Evolutionary conservation across 345 rosid genomes (phyloP).

Genomic region (Erodium maritimum): DNA sequence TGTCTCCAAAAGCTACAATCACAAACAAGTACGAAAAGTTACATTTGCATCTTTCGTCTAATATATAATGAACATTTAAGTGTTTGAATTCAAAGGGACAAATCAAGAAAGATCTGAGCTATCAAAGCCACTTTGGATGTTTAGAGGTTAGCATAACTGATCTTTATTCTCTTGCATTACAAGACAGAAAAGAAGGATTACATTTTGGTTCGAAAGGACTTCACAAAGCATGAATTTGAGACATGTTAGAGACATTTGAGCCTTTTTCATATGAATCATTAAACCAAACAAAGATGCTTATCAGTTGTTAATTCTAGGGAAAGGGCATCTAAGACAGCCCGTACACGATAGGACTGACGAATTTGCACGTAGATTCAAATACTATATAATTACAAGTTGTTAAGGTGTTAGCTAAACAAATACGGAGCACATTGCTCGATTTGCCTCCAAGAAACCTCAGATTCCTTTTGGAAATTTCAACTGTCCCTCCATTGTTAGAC

Average conservation of each 20-base stretch:
- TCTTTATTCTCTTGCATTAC: too few relatives aligned
- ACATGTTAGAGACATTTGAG: too few relatives aligned
- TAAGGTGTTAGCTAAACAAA: background rate
- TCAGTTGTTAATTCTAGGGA: background rate
- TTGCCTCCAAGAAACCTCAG: background rate
- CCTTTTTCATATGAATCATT: too few relatives aligned
- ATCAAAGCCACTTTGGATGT: too few relatives aligned
- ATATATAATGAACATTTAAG: too few relatives aligned
- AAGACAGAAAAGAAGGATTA: too few relatives aligned
- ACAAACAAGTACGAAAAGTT: background rate
- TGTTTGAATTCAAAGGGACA: too few relatives aligned
- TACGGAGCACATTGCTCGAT: background rate
- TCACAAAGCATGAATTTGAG: too few relatives aligned
- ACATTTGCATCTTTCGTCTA: background rate
- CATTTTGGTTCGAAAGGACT: too few relatives aligned
- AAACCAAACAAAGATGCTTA: background rate
- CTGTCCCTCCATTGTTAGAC: slow-evolving; percentile 8
- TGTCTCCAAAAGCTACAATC: background rate
- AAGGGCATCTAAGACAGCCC: background rate
- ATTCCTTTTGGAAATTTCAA: background rate
- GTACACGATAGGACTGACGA: slow-evolving; percentile 1
- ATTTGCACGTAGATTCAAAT: slow-evolving; percentile 1
- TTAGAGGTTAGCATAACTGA: too few relatives aligned
- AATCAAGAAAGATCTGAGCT: too few relatives aligned
- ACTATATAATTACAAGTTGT: background rate